A percentile compares a stretch with the other conserved stretches of the same genome.
Evolutionary conservation across 805 yeast species (phyloP).

Genomic region (Metschnikowia lochheadii): DNA sequence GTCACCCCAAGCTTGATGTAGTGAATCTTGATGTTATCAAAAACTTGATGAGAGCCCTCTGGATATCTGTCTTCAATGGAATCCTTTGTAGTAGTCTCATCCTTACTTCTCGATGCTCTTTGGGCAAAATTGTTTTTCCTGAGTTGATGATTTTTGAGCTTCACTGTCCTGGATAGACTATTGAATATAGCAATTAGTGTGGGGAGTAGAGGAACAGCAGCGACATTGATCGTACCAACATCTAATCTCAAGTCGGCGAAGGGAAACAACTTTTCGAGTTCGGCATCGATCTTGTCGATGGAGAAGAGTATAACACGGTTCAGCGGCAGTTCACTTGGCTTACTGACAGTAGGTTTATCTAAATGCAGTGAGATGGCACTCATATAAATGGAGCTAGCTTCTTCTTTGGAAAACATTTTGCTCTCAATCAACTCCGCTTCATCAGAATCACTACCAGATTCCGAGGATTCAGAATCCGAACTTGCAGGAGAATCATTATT

Average conservation of each 20-base stretch:
- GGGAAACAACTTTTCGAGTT: slow-evolving; percentile 45
- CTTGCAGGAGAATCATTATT: not conserved
- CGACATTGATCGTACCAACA: slow-evolving; percentile 38
- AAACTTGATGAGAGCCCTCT: not conserved
- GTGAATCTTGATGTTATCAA: slow-evolving; percentile 27
- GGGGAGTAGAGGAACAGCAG: slow-evolving; percentile 43
- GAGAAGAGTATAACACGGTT: slow-evolving; percentile 22
- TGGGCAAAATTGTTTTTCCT: slow-evolving; percentile 13
- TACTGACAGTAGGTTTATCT: slow-evolving; percentile 4
- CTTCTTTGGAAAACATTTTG: slow-evolving; percentile 62
- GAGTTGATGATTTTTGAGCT: slow-evolving; percentile 29
- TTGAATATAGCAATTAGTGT: slow-evolving; percentile 34
- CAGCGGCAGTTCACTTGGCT: not conserved
- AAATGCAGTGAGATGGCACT: slow-evolving; percentile 65
- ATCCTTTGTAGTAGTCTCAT: slow-evolving; percentile 6
- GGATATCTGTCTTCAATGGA: slow-evolving; percentile 4
- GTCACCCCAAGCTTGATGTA: slow-evolving; percentile 41
- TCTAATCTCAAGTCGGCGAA: slow-evolving; percentile 35
- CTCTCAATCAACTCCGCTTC: slow-evolving; percentile 51
- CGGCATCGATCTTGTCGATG: slow-evolving; percentile 35
- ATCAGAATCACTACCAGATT: slow-evolving; percentile 14
- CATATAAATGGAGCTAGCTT: slow-evolving; percentile 72
- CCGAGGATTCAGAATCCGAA: slow-evolving; percentile 3
- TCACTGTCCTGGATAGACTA: slow-evolving; percentile 34
- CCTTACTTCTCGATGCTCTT: not conserved